phyloP scores from a whole-genome alignment of 2,329 filamentous ascomycete species.

The Metarhizium guizhouense region DNA sequence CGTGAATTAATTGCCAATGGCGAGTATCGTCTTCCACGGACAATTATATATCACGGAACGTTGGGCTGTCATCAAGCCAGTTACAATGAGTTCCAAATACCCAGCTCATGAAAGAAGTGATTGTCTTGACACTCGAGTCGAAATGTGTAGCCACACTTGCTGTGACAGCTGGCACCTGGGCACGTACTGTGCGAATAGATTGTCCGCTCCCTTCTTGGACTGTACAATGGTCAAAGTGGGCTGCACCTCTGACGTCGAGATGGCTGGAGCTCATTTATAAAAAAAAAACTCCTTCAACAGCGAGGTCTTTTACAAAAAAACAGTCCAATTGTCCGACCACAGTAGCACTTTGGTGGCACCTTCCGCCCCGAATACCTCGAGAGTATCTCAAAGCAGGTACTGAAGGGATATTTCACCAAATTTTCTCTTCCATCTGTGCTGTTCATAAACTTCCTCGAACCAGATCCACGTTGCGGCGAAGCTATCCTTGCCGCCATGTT shows the following conservation, averaged over 20 bases:
- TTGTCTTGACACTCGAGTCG: neutral
- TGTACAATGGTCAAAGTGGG: no score
- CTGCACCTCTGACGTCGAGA: no score
- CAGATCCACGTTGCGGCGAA: neutral
- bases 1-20: neutral
- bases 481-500: slow-evolving; percentile 49
- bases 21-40: neutral
- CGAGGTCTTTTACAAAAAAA: no score
- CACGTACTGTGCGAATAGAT: no score
- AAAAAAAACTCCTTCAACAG: no score
- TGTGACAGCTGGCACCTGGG: no score
- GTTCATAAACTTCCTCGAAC: neutral
- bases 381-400: neutral
- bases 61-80: neutral
- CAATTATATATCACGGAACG: neutral
- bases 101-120: neutral
- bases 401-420: neutral
- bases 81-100: neutral
- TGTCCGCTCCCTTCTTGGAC: no score
- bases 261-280: no score
- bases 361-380: neutral
- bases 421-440: neutral
- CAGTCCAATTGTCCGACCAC: no score
- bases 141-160: neutral
- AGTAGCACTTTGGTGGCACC: no score